Evolutionary conservation across 148 eudicot species (phyloP), one percentile per base, ranked within the genome.

Genomic region (Vaccinium myrtillus): DNA sequence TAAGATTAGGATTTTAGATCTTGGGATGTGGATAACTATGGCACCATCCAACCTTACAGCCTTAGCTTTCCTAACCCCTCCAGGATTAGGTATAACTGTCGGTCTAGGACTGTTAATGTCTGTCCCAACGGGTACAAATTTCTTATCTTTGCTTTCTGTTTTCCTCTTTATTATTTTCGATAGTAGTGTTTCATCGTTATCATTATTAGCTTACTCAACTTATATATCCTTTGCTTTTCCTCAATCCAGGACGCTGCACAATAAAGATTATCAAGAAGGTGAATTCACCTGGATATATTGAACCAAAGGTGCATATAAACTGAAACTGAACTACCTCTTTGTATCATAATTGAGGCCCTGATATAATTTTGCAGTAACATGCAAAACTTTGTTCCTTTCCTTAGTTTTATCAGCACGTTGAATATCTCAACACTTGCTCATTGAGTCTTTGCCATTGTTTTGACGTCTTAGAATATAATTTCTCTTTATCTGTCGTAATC

Each of bases 301-400:
- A 84, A 30, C 85, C 51, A 81, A 85, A 88, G 91, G 88, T 84
- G 82, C 86, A 88, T 83, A 78, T 87, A 83, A 63, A 84, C 70
- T 82, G 83, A 87, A 84, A 77, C 83, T 85, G 85, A 84, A 83
- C 81, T 80, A 69, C 74, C 27, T 67, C 39, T 67, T 81, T 91
- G 90, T 90, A 81, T 78, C 84, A 77, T 86, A 84, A 63, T 59
- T 46, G 58, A 69, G 79, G 73, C 82, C 71, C 74, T 77, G 55
- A 73, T 86, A 85, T 81, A 61, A 53, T 81, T 30, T 85, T 67
- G 79, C 43, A 71, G 48, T 59, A 56, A 59, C 75, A 79, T 85
- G 78, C 83, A 49, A 65, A 69, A 78, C 87, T 78, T 81, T 81
- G 74, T 27, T 25, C 51, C 71, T 81, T 36, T 75, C 75, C 32